Percentiles rank a stretch among this genome's conserved stretches.
These are phyloP conservation scores for Boletus insuetus DNA, from an alignment of 768 basidiomycete genomes.

Conservation along the genomic window DNA sequence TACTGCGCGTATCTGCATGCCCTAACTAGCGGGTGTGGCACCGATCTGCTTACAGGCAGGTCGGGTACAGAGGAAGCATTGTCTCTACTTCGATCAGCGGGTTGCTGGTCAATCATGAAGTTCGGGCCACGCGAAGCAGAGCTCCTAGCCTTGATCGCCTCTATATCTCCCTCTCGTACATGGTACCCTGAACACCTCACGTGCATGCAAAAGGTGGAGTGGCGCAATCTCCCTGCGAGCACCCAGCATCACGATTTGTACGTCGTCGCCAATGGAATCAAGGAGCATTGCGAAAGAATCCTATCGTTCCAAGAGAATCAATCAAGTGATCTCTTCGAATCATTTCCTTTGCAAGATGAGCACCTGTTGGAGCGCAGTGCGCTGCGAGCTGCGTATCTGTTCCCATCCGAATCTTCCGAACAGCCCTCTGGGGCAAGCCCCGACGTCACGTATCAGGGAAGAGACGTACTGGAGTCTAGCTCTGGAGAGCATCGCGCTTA, in stretches of 20 bases:
- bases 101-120: constrained; percentile 40
- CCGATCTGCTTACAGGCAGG: constrained; percentile 42
- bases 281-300: constrained; percentile 24
- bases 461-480: constrained; percentile 1
- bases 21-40: constrained; percentile 37
- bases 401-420: constrained; percentile 9
- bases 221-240: constrained; percentile 10
- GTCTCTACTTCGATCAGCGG: constrained; percentile 35
- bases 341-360: constrained; percentile 6
- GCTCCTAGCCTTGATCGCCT: constrained; percentile 34
- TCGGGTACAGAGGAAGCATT: constrained; percentile 47
- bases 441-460: constrained; percentile 13
- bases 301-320: constrained; percentile 10
- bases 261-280: constrained; percentile 21
- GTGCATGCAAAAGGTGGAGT: constrained; percentile 13
- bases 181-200: constrained; percentile 36
- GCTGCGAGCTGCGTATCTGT: constrained; percentile 11
- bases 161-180: constrained; percentile 34
- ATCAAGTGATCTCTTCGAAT: not conserved
- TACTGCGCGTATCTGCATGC: constrained; percentile 45
- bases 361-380: constrained; percentile 21
- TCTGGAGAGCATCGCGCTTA: constrained; percentile 18
- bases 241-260: constrained; percentile 32
- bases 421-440: not conserved
- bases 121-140: constrained; percentile 28